phyloP scores from a whole-genome alignment of 1,139 yeast species.

The Sugiyamaella castrensis region DNA sequence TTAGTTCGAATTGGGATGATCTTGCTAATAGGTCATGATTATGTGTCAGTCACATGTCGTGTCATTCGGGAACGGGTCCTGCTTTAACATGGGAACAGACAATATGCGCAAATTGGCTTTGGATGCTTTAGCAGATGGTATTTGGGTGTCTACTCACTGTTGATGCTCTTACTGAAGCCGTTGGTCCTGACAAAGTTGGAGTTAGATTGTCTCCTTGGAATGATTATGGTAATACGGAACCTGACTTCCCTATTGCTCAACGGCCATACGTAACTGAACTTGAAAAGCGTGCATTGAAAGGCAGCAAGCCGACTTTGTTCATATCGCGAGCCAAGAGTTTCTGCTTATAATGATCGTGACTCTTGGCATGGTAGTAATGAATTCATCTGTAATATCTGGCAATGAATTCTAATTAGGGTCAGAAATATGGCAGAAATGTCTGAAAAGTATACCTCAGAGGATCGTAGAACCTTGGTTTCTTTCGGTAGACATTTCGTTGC shows the following conservation, averaged over 20 bases:
- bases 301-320: constrained; percentile 49
- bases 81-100: no score
- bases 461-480: constrained; percentile 42
- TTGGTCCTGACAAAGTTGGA: constrained; percentile 55
- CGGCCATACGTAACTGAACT: constrained; percentile 35
- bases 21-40: no score
- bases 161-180: constrained; percentile 43
- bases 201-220: constrained; percentile 61
- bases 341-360: constrained; percentile 17
- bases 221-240: constrained; percentile 35
- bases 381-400: constrained; percentile 39
- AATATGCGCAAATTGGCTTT: no score
- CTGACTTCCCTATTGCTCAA: constrained; percentile 34
- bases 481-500: constrained; percentile 49
- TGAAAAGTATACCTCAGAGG: constrained; percentile 24
- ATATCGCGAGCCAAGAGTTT: constrained; percentile 47
- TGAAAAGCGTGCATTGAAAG: constrained; percentile 33
- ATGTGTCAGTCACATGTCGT: no score
- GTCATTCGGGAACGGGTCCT: no score
- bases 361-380: constrained; percentile 9
- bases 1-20: no score
- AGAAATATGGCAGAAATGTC: constrained; percentile 38
- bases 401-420: constrained; percentile 48
- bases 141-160: no score
- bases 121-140: no score